A percentile compares a stretch with the other conserved stretches of the same genome.
phyloP scores from a whole-genome alignment of 2,329 filamentous ascomycete genomes.

The Gyromitra esculenta region DNA sequence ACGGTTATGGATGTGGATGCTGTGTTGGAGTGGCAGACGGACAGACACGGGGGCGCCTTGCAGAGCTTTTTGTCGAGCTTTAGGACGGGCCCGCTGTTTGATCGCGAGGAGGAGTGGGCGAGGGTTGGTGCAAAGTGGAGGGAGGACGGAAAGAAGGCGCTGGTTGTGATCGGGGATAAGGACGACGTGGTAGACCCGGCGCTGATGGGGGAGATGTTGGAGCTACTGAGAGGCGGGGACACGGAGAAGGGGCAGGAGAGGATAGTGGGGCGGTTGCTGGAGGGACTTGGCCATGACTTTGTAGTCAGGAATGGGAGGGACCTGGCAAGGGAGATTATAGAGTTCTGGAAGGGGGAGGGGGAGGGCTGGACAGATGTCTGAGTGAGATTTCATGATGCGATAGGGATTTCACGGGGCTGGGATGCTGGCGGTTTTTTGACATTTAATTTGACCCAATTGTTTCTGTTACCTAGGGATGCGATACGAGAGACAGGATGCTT shows the following conservation, averaged over 20 bases:
- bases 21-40: slow-evolving; percentile 76
- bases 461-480: no score
- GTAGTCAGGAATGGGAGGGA: slow-evolving; percentile 38
- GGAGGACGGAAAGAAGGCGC: slow-evolving; percentile 64
- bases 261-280: slow-evolving; percentile 24
- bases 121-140: slow-evolving; percentile 64
- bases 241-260: slow-evolving; percentile 46
- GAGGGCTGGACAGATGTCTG: slow-evolving; percentile 6
- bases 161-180: slow-evolving; percentile 72
- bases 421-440: neutral
- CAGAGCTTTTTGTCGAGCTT: slow-evolving; percentile 76
- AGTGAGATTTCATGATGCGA: neutral
- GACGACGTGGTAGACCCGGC: slow-evolving; percentile 70
- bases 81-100: slow-evolving; percentile 74
- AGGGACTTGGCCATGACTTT: slow-evolving; percentile 38
- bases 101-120: slow-evolving; percentile 71
- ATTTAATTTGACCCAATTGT: neutral
- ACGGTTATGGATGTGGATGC: slow-evolving; percentile 69
- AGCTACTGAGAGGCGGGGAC: slow-evolving; percentile 50
- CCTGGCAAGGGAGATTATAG: slow-evolving; percentile 35
- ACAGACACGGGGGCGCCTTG: slow-evolving; percentile 73
- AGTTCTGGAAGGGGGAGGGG: slow-evolving; percentile 36
- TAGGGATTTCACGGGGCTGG: neutral
- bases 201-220: slow-evolving; percentile 54
- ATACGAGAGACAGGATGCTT: neutral